Conservation (phyloP, 2,329 filamentous ascomycete species). For the Fusarium multiceps region DNA sequence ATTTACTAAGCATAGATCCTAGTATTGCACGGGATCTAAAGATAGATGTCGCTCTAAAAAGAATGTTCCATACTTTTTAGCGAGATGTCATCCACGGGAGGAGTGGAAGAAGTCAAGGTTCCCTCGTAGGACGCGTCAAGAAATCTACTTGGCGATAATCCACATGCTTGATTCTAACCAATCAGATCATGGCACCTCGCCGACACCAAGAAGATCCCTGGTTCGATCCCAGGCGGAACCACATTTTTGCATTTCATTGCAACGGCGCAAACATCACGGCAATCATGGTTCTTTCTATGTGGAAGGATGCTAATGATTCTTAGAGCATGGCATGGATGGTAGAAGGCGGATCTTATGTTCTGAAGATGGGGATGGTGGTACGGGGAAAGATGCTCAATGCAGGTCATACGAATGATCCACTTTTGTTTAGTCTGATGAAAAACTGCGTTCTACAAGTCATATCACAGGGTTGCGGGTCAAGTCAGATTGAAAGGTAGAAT, state of each 20-base stretch:
- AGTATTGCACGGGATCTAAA: neutral
- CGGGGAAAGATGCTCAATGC: neutral
- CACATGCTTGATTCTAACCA: neutral
- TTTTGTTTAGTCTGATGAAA: fast-evolving
- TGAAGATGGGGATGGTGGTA: fast-evolving
- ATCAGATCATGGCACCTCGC: slow-evolving; percentile 1
- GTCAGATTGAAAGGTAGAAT: neutral
- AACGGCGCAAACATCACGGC: neutral
- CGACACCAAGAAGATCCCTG: slow-evolving; percentile 10
- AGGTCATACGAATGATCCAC: neutral
- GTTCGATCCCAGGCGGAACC: slow-evolving; percentile 19
- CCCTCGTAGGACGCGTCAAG: neutral
- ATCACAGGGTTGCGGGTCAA: fast-evolving
- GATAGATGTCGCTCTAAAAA: neutral
- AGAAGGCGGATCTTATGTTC: fast-evolving
- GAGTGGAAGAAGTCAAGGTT: neutral
- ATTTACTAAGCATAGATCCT: neutral
- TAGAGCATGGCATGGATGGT: fast-evolving
- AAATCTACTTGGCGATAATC: neutral
- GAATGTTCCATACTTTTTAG: neutral
- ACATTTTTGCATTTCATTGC: neutral
- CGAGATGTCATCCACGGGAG: neutral
- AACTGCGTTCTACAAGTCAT: neutral
- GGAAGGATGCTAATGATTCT: neutral
- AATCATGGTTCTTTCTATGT: neutral